A percentile compares a stretch with the other conserved stretches of the same genome.
Conservation (phyloP, 148 eudicot species). For the Cornus kousa region DNA sequence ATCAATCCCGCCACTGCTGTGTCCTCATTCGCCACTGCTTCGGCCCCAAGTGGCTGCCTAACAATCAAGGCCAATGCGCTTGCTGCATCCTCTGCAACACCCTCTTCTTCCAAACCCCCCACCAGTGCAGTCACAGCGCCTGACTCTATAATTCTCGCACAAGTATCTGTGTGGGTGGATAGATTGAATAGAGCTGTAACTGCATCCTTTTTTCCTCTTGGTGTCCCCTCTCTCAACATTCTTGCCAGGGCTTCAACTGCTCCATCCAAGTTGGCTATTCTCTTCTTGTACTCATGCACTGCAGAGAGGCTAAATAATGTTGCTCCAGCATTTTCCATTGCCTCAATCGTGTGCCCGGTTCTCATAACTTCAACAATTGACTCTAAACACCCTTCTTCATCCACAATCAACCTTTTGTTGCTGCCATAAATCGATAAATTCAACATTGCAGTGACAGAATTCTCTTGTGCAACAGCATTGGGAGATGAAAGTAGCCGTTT, state of each 20-base stretch:
- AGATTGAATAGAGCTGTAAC: constrained; percentile 81
- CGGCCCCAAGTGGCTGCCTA: constrained; percentile 70
- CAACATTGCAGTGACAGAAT: constrained; percentile 86
- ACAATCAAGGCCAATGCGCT: constrained; percentile 76
- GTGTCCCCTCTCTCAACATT: constrained; percentile 59
- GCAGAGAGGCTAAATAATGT: constrained; percentile 90
- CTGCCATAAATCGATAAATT: constrained; percentile 75
- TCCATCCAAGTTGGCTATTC: constrained; percentile 58
- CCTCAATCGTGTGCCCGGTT: constrained; percentile 65
- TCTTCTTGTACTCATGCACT: constrained; percentile 72
- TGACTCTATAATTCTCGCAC: constrained; percentile 49
- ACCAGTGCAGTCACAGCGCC: constrained; percentile 66
- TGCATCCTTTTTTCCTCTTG: constrained; percentile 82
- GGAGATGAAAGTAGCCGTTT: constrained; percentile 50
- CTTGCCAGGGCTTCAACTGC: constrained; percentile 67
- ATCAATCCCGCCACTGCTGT: constrained; percentile 55
- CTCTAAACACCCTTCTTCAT: constrained; percentile 64
- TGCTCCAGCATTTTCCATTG: constrained; percentile 92
- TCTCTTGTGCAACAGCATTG: constrained; percentile 75
- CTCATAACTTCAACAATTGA: constrained; percentile 60
- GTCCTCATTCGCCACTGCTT: constrained; percentile 69
- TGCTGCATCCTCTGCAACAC: constrained; percentile 81
- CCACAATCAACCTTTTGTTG: constrained; percentile 65
- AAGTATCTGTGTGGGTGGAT: constrained; percentile 62
- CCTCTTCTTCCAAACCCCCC: constrained; percentile 52